Percentiles rank a stretch among this genome's conserved stretches.
phyloP scores from a whole-genome alignment of 148 eudicot genomes.

The Amaranthus hypochondriacus region DNA sequence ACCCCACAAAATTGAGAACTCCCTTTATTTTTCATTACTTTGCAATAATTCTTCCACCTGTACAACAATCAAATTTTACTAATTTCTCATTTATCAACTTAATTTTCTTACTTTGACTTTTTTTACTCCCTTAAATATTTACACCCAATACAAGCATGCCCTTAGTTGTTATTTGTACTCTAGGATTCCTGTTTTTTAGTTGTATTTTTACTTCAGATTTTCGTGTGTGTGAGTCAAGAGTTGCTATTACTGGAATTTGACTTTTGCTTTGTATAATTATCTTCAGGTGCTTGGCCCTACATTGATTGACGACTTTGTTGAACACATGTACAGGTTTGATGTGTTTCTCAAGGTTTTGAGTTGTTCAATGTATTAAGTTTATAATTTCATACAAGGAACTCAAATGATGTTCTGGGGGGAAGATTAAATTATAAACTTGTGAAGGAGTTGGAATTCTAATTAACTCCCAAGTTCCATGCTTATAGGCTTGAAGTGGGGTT shows the following conservation, averaged over 20 bases:
- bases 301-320: slow-evolving; percentile 83
- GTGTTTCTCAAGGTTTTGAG: not conserved
- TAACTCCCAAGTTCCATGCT: no score
- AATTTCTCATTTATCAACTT: no score
- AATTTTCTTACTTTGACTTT: not conserved
- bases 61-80: no score
- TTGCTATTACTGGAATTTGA: not conserved
- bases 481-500: not conserved
- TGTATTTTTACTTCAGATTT: not conserved
- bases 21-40: no score
- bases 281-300: slow-evolving; percentile 97
- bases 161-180: not conserved
- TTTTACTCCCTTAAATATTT: not conserved
- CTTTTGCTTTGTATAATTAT: not conserved
- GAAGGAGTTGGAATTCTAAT: not conserved
- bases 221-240: not conserved
- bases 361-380: no score
- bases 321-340: slow-evolving; percentile 75
- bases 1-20: no score
- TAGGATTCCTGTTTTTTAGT: not conserved
- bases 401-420: not conserved
- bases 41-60: no score
- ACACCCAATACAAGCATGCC: no score
- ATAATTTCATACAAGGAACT: not conserved
- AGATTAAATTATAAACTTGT: not conserved